Percentiles rank a stretch among this genome's conserved stretches.
These are phyloP conservation scores for Corrigiola litoralis DNA, from an alignment of 179 eudicot genomes.

Conservation along the genomic window DNA sequence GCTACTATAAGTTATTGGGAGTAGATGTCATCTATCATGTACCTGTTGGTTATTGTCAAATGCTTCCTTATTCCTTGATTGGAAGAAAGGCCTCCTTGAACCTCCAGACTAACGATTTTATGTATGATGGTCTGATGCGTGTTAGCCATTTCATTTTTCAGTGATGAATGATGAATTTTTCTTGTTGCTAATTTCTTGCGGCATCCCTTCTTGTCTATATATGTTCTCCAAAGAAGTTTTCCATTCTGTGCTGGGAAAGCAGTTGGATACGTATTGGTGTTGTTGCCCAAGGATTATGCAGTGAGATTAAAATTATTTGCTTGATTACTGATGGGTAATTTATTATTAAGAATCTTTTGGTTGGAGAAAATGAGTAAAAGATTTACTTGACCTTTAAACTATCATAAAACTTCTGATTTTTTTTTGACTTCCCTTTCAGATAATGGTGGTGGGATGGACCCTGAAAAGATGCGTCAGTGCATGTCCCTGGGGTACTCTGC, in stretches of 20 bases:
- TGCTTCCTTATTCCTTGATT: background rate
- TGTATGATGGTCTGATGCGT: background rate
- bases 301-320: background rate
- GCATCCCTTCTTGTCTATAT: background rate
- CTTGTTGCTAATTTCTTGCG: background rate
- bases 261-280: background rate
- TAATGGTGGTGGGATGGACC: slow-evolving; percentile 98
- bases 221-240: background rate
- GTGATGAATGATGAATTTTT: background rate
- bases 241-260: background rate
- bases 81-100: background rate
- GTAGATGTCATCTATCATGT: background rate
- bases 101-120: background rate
- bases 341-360: background rate
- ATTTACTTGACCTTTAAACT: background rate
- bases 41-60: background rate
- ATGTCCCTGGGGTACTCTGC: slow-evolving; percentile 95
- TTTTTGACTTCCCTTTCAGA: slow-evolving; percentile 31
- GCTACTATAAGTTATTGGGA: background rate
- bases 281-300: background rate
- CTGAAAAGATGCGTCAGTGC: slow-evolving; percentile 89
- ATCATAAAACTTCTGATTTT: background rate
- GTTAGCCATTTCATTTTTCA: background rate
- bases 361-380: too few relatives aligned
- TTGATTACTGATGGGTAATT: background rate